A percentile compares a stretch with the other conserved stretches of the same genome.
phyloP scores from a whole-genome alignment of 1,284 basidiomycete species.

The Marasmius fiardii region DNA sequence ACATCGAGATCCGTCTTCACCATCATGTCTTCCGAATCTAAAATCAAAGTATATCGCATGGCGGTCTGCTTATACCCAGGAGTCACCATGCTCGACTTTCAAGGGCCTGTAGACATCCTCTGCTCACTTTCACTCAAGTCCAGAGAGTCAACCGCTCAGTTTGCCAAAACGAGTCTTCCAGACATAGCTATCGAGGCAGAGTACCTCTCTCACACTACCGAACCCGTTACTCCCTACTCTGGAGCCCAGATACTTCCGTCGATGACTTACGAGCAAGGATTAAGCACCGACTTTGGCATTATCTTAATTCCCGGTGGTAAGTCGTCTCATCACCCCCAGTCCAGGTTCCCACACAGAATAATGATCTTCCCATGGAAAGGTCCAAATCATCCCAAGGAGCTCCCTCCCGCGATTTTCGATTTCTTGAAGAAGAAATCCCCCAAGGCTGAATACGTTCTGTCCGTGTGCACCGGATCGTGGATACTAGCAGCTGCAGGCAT shows the following conservation, averaged over 20 bases:
- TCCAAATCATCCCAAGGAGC: background rate
- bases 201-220: constrained; percentile 19
- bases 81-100: constrained; percentile 27
- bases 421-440: constrained; percentile 23
- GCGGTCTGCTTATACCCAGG: constrained; percentile 27
- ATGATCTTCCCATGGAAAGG: background rate
- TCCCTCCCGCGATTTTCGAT: constrained; percentile 16
- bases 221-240: constrained; percentile 14
- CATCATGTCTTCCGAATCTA: background rate
- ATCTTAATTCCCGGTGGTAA: constrained; percentile 22
- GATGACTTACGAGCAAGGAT: constrained; percentile 17
- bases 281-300: constrained; percentile 21
- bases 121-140: constrained; percentile 23
- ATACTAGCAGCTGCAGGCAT: constrained; percentile 21
- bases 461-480: constrained; percentile 24
- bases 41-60: constrained; percentile 13
- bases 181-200: constrained; percentile 15
- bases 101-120: constrained; percentile 29
- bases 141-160: background rate
- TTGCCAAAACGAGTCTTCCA: constrained; percentile 11
- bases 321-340: background rate
- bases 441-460: constrained; percentile 18
- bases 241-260: constrained; percentile 20
- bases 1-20: no score
- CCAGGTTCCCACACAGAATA: background rate